Evolutionary conservation across 306 rosid genomes (phyloP).

Genomic region (Vachellia pachyceras): DNA sequence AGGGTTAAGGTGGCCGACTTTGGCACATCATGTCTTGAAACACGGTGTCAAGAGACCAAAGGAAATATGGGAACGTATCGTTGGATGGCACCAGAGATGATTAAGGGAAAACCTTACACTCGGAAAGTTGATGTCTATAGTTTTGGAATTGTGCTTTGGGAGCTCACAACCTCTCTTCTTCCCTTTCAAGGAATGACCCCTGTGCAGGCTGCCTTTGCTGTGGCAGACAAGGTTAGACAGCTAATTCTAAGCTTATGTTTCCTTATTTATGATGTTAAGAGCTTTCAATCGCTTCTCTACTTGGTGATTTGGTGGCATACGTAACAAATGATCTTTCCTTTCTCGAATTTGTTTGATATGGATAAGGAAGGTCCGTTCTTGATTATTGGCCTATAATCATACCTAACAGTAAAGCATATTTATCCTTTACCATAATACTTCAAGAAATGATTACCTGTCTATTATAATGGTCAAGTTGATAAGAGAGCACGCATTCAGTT

Average conservation of each 20-base stretch:
- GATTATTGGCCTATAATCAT: neutral
- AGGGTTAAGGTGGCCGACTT: conserved; percentile 92
- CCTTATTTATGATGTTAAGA: neutral
- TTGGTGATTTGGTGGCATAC: neutral
- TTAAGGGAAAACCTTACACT: conserved; percentile 76
- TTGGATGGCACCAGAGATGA: conserved; percentile 98
- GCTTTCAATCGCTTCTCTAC: conserved; percentile 1
- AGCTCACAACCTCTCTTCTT: conserved; percentile 80
- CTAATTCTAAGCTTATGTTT: conserved; percentile 17
- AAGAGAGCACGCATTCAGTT: neutral
- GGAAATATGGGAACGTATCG: conserved; percentile 93
- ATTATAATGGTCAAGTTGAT: conserved; percentile 2
- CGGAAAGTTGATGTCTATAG: conserved; percentile 88
- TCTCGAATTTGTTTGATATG: conserved; percentile 12
- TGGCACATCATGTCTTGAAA: conserved; percentile 94
- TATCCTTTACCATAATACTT: neutral
- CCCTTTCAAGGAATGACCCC: conserved; percentile 98
- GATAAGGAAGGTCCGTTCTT: conserved; percentile 10
- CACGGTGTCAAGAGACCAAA: conserved; percentile 71
- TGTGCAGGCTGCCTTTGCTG: conserved; percentile 96
- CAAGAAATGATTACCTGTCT: neutral
- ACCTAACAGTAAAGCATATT: neutral
- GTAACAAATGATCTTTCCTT: conserved; percentile 6
- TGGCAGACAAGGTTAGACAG: conserved; percentile 79
- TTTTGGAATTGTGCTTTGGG: conserved; percentile 94